Evolutionary conservation across 2,329 filamentous ascomycete species (phyloP).

Genomic region (Paraphoma sp.): DNA sequence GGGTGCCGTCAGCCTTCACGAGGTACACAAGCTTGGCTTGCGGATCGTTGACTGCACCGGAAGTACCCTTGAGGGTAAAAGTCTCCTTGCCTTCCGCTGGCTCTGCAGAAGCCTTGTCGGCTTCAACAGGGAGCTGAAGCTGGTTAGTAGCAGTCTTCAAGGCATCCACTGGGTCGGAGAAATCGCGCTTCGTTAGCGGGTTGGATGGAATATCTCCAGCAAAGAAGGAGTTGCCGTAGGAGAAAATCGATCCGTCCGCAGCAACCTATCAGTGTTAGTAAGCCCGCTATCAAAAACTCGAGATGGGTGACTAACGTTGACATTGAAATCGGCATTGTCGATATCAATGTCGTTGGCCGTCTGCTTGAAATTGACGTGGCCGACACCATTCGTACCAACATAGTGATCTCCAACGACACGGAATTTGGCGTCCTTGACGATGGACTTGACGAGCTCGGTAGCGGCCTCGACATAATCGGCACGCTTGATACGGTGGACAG

Average conservation of each 20-base stretch:
- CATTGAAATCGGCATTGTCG: conserved; percentile 67
- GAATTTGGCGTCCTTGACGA: conserved; percentile 2
- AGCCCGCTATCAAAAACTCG: neutral
- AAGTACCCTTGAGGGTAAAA: conserved; percentile 57
- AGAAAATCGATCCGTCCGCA: conserved; percentile 63
- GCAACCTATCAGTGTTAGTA: conserved; percentile 49
- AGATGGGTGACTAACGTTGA: conserved; percentile 58
- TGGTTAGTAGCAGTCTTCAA: conserved; percentile 50
- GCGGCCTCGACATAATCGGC: conserved; percentile 5
- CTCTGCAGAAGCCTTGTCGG: conserved; percentile 52
- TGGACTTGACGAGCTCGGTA: conserved; percentile 5
- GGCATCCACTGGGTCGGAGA: conserved; percentile 53
- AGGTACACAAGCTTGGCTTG: conserved; percentile 64
- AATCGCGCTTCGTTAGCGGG: conserved; percentile 47
- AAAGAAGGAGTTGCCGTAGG: conserved; percentile 61
- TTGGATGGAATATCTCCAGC: conserved; percentile 51
- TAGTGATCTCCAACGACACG: conserved; percentile 49
- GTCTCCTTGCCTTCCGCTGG: conserved; percentile 44
- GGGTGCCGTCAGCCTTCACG: conserved; percentile 54
- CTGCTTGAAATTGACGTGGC: conserved; percentile 67
- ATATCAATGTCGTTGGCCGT: conserved; percentile 65
- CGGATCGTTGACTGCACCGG: conserved; percentile 59
- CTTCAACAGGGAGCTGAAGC: conserved; percentile 52
- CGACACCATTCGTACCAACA: conserved; percentile 60
- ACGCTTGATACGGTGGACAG: neutral